Base-by-base conservation (phyloP, 305 asterid genomes). In the Nicotiana rustica region DNA sequence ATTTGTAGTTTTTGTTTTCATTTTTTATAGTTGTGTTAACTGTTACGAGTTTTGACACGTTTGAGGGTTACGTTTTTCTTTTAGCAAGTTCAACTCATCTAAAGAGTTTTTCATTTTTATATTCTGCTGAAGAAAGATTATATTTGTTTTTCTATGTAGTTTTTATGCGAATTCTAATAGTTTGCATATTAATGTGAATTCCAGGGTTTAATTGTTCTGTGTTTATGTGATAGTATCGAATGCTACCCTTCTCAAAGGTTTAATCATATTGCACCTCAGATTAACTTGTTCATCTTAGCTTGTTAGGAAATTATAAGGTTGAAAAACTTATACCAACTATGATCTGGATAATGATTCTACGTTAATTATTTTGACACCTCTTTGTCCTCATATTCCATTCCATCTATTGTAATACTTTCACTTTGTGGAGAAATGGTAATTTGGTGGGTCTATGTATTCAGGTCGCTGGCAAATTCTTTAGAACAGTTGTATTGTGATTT, bases 401-500 rank as follows among this genome's bases (percentile, higher is more conserved):
- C 7, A 73, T 13, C 64, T 21, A 25, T 61, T 73, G 41, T 47
- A 49, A 6, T 25, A 19, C 6, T 21, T 47, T 1, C 1, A 1
- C 8, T 70, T 15, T 4, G 15, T 8, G 10, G 79, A 14, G 41
- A 73, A 0, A 0, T 49, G 38, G 41, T 49, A 21, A 73, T 68
- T 38, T 29, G 18, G 4, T 21, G 18, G 77, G 59, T 47, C 10
- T 41, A 70, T 5, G 12, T 41, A 18, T 70, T 36, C n/a, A 38
- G 78, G 36, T 47, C 21, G 14, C 78, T 71, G 21, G 38, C 38
- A 25, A 25, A 73, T 73, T 73, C 44, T 8, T 73, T 49, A 25
- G 41, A 25, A 14, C 15, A 49, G 4, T 73, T 14, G 13, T 19
- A 21, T 29, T 21, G 62, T 73, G 21, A 41, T 44, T 71, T 18